phyloP scores from a whole-genome alignment of 768 basidiomycete genomes.

The Rhodotorula graminis region DNA sequence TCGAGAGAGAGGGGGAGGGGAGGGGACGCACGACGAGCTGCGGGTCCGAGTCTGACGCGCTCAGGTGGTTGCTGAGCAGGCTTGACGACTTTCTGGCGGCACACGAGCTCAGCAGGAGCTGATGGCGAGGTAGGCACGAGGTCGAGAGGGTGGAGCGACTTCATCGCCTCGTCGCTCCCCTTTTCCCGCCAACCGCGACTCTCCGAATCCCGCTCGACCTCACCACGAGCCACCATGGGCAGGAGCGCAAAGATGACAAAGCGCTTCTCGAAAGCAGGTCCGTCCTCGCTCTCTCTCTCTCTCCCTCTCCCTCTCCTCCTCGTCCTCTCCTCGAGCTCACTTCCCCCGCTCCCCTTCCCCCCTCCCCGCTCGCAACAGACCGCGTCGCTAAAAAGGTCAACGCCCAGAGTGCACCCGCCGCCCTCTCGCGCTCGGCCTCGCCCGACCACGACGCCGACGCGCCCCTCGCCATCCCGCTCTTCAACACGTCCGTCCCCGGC shows the following conservation, averaged over 20 bases:
- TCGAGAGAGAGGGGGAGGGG: background rate
- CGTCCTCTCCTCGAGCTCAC: background rate
- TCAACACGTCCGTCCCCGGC: slow-evolving; percentile 26
- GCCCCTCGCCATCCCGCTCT: slow-evolving; percentile 21
- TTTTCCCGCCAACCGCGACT: background rate
- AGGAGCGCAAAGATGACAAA: slow-evolving; percentile 28
- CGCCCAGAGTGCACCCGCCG: background rate
- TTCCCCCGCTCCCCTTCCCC: background rate
- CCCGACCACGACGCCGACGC: background rate
- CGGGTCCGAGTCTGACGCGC: background rate
- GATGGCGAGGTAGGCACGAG: background rate
- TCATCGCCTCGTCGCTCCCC: background rate
- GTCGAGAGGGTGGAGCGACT: background rate
- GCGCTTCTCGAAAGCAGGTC: slow-evolving; percentile 17
- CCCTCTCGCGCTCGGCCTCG: slow-evolving; percentile 1
- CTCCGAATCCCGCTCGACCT: background rate
- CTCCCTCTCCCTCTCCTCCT: background rate
- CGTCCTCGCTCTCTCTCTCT: background rate
- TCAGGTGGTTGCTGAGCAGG: accelerated
- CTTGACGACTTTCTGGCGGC: background rate
- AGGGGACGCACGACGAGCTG: background rate
- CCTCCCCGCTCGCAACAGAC: slow-evolving; percentile 1
- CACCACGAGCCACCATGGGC: slow-evolving; percentile 11
- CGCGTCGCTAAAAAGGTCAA: background rate
- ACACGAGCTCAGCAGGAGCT: background rate